These are phyloP conservation scores for Schizosaccharomyces lindneri DNA, from an alignment of 805 yeast species.

Conservation along the genomic window DNA sequence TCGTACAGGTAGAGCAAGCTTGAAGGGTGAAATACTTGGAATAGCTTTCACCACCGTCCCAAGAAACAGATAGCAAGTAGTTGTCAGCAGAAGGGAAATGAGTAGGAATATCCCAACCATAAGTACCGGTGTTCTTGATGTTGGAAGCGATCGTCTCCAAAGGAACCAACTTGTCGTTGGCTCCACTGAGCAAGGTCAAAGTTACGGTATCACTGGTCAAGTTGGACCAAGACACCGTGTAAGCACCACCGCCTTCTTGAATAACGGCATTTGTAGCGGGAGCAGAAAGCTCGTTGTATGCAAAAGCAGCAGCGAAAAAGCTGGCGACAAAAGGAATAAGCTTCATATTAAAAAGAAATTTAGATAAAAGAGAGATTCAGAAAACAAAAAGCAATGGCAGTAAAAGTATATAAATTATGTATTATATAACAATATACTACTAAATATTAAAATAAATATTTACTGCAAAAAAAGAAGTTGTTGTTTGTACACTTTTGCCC, in stretches of 20 bases:
- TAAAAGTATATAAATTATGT: background rate
- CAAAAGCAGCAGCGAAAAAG: background rate
- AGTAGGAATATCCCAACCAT: background rate
- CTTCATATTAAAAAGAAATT: background rate
- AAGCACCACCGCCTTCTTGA: conserved; percentile 11
- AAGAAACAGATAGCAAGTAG: background rate
- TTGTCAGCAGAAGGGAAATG: background rate
- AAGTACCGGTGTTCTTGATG: background rate
- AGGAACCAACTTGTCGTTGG: background rate
- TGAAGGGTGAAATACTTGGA: background rate
- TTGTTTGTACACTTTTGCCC: too few relatives aligned
- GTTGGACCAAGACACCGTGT: conserved; percentile 14
- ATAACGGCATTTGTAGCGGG: conserved; percentile 12
- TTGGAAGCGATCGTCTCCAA: background rate
- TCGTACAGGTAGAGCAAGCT: conserved; percentile 1
- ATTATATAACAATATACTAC: too few relatives aligned
- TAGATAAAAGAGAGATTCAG: too few relatives aligned
- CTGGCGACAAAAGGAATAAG: background rate
- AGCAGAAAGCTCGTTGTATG: conserved; percentile 13
- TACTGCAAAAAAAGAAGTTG: too few relatives aligned
- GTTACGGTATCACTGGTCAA: conserved; percentile 10
- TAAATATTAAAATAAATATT: too few relatives aligned
- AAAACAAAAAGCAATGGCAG: too few relatives aligned
- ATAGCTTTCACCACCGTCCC: background rate
- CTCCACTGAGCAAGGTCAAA: background rate